Percentiles rank a stretch among this genome's conserved stretches.
phyloP scores from a whole-genome alignment of 495 filamentous ascomycete genomes.

The Neurospora sp. region DNA sequence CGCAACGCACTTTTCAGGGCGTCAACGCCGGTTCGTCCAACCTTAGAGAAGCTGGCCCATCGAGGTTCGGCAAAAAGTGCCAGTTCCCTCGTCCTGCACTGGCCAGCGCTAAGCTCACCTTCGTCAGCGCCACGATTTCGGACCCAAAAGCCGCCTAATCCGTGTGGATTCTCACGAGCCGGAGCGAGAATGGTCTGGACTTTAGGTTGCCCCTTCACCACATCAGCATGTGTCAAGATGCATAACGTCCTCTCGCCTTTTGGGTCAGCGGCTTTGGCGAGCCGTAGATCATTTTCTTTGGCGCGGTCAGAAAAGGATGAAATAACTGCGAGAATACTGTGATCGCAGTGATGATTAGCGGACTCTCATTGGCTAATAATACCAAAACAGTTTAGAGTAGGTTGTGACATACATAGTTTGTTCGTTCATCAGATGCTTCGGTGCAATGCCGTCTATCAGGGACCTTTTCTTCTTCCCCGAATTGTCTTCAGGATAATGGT shows the following conservation, averaged over 20 bases:
- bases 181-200: slow-evolving; percentile 32
- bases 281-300: slow-evolving; percentile 46
- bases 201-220: slow-evolving; percentile 30
- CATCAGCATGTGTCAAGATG: slow-evolving; percentile 52
- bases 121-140: slow-evolving; percentile 42
- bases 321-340: slow-evolving; percentile 43
- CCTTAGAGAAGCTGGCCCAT: slow-evolving; percentile 36
- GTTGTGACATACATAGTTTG: slow-evolving; percentile 11
- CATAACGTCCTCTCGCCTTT: slow-evolving; percentile 43
- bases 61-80: slow-evolving; percentile 25
- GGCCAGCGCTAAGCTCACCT: background rate
- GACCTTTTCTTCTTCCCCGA: slow-evolving; percentile 2
- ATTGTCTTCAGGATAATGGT: background rate
- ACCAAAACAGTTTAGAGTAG: background rate
- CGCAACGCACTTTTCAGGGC: slow-evolving; percentile 37
- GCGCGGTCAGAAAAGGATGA: slow-evolving; percentile 50
- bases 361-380: background rate
- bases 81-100: slow-evolving; percentile 25
- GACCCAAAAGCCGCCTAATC: slow-evolving; percentile 51
- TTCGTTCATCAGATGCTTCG: slow-evolving; percentile 9
- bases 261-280: slow-evolving; percentile 40
- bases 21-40: slow-evolving; percentile 39
- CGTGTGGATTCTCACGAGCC: slow-evolving; percentile 28
- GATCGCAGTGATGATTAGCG: background rate
- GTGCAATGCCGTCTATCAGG: slow-evolving; percentile 9